Conservation (phyloP, 306 rosid species). For the Cicer yamashitae region DNA sequence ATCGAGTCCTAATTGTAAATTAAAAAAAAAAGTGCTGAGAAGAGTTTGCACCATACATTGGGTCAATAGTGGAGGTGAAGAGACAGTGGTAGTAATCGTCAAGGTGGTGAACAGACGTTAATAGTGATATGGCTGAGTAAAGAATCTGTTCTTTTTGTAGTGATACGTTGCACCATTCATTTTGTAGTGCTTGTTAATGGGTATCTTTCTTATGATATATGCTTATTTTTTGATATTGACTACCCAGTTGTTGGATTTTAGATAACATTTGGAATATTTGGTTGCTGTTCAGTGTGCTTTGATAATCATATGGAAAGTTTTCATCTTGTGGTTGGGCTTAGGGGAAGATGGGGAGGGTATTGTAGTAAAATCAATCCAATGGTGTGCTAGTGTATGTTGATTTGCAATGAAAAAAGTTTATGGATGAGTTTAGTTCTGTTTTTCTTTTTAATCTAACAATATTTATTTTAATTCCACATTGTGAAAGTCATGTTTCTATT, state of each 20-base stretch:
- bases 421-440: background rate
- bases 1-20: background rate
- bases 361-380: background rate
- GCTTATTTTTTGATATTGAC: too few species aligned
- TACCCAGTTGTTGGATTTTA: constrained; percentile 5
- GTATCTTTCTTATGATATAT: too few species aligned
- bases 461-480: constrained; percentile 26
- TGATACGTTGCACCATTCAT: too few species aligned
- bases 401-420: background rate
- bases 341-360: constrained; percentile 21
- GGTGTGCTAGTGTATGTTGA: constrained; percentile 1
- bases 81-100: background rate
- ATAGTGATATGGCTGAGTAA: too few species aligned
- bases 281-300: constrained; percentile 18
- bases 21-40: background rate
- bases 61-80: background rate
- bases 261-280: constrained; percentile 18
- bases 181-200: too few species aligned
- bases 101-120: background rate
- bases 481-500: constrained; percentile 41
- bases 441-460: constrained; percentile 9
- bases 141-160: too few species aligned
- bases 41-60: background rate
- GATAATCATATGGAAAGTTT: background rate
- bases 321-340: background rate